phyloP scores from a whole-genome alignment of 768 basidiomycete genomes.

The Hypholoma sublateritium region DNA sequence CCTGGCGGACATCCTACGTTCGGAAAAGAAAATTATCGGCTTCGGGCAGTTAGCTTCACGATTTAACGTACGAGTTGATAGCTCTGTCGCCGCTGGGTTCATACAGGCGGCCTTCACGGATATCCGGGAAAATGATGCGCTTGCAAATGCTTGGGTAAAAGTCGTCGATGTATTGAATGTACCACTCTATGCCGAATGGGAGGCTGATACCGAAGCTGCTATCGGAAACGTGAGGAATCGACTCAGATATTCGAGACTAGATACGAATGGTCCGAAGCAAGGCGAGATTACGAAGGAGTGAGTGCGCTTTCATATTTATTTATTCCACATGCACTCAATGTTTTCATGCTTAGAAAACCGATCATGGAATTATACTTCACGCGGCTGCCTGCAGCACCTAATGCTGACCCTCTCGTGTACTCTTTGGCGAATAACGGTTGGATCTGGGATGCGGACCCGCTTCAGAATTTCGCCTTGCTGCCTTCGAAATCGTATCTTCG shows the following conservation, averaged over 20 bases:
- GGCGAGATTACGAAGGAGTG: slow-evolving; percentile 78
- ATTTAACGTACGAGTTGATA: slow-evolving; percentile 65
- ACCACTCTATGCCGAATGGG: slow-evolving; percentile 83
- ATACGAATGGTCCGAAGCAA: slow-evolving; percentile 78
- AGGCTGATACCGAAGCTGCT: slow-evolving; percentile 76
- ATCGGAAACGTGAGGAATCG: slow-evolving; percentile 75
- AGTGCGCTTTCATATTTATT: slow-evolving; percentile 27
- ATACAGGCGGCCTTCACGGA: slow-evolving; percentile 66
- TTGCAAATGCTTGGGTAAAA: slow-evolving; percentile 71
- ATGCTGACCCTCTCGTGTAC: slow-evolving; percentile 55
- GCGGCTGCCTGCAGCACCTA: slow-evolving; percentile 50
- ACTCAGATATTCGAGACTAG: slow-evolving; percentile 78
- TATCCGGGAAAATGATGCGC: slow-evolving; percentile 44
- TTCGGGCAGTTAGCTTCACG: slow-evolving; percentile 61
- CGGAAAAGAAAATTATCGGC: slow-evolving; percentile 55
- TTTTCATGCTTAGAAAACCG: slow-evolving; percentile 55
- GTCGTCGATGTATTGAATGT: slow-evolving; percentile 89
- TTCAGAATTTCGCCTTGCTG: slow-evolving; percentile 89
- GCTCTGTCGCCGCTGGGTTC: slow-evolving; percentile 68
- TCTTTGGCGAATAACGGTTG: slow-evolving; percentile 97
- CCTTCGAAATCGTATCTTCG: slow-evolving; percentile 95
- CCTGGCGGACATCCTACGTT: slow-evolving; percentile 63
- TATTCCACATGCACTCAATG: neutral
- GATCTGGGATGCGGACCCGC: slow-evolving; percentile 97
- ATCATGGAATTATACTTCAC: slow-evolving; percentile 94